A percentile compares a stretch with the other conserved stretches of the same genome.
phyloP scores from a whole-genome alignment of 441 rosid genomes.

The Rhodomyrtus psidioides region DNA sequence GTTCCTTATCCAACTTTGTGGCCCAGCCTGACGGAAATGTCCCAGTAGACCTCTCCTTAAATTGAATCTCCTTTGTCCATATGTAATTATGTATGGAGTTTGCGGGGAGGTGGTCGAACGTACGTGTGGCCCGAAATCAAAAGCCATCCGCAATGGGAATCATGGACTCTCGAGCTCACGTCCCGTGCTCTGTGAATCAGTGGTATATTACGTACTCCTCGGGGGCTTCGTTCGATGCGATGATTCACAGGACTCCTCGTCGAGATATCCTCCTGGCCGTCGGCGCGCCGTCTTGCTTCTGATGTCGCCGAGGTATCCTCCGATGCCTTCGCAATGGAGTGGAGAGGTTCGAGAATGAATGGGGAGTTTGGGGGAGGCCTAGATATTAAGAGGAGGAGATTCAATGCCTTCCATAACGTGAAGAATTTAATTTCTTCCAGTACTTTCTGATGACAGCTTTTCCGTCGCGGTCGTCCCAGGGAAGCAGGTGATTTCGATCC shows the following conservation, averaged over 20 bases:
- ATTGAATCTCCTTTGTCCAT: too few relatives aligned
- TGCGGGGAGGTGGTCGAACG: too few relatives aligned
- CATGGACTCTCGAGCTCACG: not conserved
- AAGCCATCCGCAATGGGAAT: too few relatives aligned
- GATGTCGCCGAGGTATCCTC: not conserved
- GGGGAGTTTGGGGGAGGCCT: not conserved
- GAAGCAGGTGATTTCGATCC: not conserved
- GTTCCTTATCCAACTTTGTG: not conserved
- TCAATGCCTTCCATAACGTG: not conserved
- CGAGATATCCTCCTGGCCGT: not conserved
- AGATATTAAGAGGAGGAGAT: not conserved
- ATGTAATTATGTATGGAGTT: too few relatives aligned
- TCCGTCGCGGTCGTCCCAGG: not conserved
- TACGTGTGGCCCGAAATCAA: too few relatives aligned
- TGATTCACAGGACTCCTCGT: not conserved
- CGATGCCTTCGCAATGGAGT: not conserved
- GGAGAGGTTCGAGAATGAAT: not conserved
- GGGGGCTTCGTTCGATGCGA: too few relatives aligned
- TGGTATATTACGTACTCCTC: too few relatives aligned
- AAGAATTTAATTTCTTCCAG: not conserved
- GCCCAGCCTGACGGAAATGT: not conserved
- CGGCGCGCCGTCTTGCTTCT: not conserved
- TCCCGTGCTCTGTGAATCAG: not conserved
- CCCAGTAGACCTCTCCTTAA: not conserved
- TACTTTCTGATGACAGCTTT: too few relatives aligned